Conservation (phyloP, 352 stramenopile species). For the Globisporangium iwayamae region DNA sequence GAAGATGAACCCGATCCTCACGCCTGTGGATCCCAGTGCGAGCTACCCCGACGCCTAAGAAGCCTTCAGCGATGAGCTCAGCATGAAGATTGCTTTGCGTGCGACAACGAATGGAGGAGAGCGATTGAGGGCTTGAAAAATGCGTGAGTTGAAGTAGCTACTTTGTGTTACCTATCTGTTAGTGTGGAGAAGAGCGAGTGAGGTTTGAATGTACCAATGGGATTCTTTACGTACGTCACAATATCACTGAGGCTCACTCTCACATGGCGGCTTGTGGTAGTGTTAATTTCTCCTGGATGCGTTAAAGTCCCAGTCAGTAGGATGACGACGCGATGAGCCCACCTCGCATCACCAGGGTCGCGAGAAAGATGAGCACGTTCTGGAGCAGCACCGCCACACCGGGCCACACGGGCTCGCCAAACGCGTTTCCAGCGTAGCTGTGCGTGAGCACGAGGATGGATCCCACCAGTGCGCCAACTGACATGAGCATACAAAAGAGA, state of each 20-base stretch:
- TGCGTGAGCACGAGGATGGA: constrained; percentile 60
- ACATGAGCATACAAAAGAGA: constrained; percentile 46
- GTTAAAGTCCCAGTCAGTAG: constrained; percentile 1
- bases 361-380: constrained; percentile 57
- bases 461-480: constrained; percentile 32
- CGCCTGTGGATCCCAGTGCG: not conserved
- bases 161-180: not conserved
- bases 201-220: not conserved
- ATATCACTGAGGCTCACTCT: not conserved
- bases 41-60: constrained; percentile 7
- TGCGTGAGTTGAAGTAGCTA: not conserved
- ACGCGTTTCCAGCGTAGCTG: constrained; percentile 54
- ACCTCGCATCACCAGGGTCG: constrained; percentile 52
- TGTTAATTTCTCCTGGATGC: too few relatives aligned
- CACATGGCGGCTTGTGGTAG: not conserved
- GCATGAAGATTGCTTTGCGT: not conserved
- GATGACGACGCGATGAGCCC: constrained; percentile 34
- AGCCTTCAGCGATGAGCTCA: not conserved
- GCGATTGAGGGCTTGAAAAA: too few relatives aligned
- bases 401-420: constrained; percentile 53
- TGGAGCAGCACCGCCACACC: constrained; percentile 57
- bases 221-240: not conserved
- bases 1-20: constrained; percentile 10
- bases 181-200: not conserved
- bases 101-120: too few relatives aligned